phyloP scores from a whole-genome alignment of 441 rosid genomes.

The Adansonia madagascariensis region DNA sequence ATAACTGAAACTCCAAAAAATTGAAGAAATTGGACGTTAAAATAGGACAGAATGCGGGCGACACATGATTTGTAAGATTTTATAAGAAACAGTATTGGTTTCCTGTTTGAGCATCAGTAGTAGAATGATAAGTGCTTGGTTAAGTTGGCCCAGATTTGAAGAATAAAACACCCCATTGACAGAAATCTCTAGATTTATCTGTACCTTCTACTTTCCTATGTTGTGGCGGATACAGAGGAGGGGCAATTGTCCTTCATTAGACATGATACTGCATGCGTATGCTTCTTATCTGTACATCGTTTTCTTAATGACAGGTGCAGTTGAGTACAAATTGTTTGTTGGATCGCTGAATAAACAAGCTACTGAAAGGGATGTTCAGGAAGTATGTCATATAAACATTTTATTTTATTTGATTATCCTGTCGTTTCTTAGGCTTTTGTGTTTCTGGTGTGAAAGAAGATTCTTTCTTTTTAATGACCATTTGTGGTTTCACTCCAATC shows the following conservation, averaged over 20 bases:
- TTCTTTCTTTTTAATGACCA: conserved; percentile 6
- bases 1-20: too few relatives aligned
- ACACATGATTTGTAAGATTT: neutral
- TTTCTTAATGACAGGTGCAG: conserved; percentile 62
- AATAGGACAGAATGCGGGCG: neutral
- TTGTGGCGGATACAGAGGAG: neutral
- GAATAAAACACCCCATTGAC: neutral
- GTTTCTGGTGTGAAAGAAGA: conserved; percentile 2
- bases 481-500: conserved; percentile 7
- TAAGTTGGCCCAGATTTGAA: neutral
- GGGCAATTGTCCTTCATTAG: conserved; percentile 13
- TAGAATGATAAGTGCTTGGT: neutral
- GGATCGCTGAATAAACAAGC: conserved; percentile 96
- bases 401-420: conserved; percentile 24
- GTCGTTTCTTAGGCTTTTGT: conserved; percentile 17
- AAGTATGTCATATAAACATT: conserved; percentile 51
- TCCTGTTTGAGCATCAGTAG: neutral
- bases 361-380: conserved; percentile 91
- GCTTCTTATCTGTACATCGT: conserved; percentile 24
- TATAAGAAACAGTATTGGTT: neutral
- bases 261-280: neutral
- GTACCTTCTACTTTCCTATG: neutral
- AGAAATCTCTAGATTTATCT: neutral
- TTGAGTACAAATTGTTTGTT: conserved; percentile 94
- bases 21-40: neutral